These are phyloP conservation scores for Fraxinus paxiana DNA, from an alignment of 305 asterid species.

Conservation along the genomic window DNA sequence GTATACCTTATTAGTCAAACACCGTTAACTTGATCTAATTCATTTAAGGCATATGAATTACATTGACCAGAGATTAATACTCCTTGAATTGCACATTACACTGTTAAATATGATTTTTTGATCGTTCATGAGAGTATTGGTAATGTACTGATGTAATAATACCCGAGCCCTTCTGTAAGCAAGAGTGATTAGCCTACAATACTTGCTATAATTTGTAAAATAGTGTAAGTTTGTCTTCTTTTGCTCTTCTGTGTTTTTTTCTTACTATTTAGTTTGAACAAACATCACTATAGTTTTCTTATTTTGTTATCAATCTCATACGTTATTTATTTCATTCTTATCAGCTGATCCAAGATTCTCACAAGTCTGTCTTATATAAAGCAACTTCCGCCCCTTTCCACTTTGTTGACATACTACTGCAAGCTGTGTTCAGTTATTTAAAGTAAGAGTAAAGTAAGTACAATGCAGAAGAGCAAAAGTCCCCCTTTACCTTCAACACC, in stretches of 20 bases:
- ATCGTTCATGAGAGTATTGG: not conserved
- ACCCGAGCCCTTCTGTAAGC: too few species aligned
- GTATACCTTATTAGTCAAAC: not conserved
- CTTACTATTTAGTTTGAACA: not conserved
- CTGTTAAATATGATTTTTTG: not conserved
- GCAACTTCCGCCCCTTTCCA: not conserved
- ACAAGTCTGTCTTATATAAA: not conserved
- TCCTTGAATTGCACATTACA: not conserved
- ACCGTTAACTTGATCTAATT: not conserved
- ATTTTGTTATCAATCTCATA: not conserved
- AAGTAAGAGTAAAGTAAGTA: slow-evolving; percentile 14
- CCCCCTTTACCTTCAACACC: slow-evolving; percentile 53
- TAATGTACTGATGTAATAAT: not conserved
- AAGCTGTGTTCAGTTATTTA: slow-evolving; percentile 19
- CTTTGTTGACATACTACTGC: not conserved
- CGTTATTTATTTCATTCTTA: not conserved
- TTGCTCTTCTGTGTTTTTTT: not conserved
- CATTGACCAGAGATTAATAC: not conserved
- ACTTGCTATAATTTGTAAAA: not conserved
- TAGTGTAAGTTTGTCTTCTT: not conserved
- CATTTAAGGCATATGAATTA: not conserved
- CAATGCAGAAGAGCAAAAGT: slow-evolving; percentile 39
- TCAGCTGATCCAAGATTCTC: not conserved
- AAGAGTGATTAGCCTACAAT: not conserved
- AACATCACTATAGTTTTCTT: not conserved